phyloP scores from a whole-genome alignment of 164 flowering plant species.

The Berberis vulgaris region DNA sequence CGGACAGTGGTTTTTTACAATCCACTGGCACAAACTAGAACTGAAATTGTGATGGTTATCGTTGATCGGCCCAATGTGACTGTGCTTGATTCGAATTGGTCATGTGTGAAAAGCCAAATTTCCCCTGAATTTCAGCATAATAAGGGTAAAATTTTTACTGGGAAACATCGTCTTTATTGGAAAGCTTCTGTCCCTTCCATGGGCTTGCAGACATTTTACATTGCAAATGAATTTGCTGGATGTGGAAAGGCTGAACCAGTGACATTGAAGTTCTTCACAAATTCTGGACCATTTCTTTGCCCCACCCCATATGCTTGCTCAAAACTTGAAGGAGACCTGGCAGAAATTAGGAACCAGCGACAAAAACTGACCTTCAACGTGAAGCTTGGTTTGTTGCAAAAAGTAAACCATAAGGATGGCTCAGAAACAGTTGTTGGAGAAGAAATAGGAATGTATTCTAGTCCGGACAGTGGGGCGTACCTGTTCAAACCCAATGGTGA shows the following conservation, averaged over 20 bases:
- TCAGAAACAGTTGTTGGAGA: slow-evolving; percentile 44
- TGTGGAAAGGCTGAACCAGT: slow-evolving; percentile 84
- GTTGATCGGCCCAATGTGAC: slow-evolving; percentile 64
- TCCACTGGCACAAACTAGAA: slow-evolving; percentile 80
- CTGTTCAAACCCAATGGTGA: slow-evolving; percentile 86
- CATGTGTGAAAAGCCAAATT: slow-evolving; percentile 78
- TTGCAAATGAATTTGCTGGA: slow-evolving; percentile 63
- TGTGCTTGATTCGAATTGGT: slow-evolving; percentile 82
- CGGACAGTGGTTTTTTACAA: slow-evolving; percentile 72
- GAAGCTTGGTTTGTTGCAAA: slow-evolving; percentile 59
- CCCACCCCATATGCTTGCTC: slow-evolving; percentile 72
- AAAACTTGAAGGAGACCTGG: slow-evolving; percentile 35
- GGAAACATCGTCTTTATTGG: slow-evolving; percentile 87
- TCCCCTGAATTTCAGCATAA: slow-evolving; percentile 84
- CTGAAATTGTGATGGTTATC: slow-evolving; percentile 80
- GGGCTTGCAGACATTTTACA: slow-evolving; percentile 82
- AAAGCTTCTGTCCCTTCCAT: slow-evolving; percentile 75
- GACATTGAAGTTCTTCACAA: slow-evolving; percentile 33
- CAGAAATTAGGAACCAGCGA: slow-evolving; percentile 49
- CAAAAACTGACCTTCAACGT: slow-evolving; percentile 60
- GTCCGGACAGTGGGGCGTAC: slow-evolving; percentile 89
- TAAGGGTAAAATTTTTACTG: slow-evolving; percentile 50
- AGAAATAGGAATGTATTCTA: slow-evolving; percentile 87
- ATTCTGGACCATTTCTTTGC: slow-evolving; percentile 33
- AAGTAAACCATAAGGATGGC: slow-evolving; percentile 43